Percentiles rank a stretch among this genome's conserved stretches.
phyloP scores from a whole-genome alignment of 2,329 filamentous ascomycete species.

The Ceratocystis variospora region DNA sequence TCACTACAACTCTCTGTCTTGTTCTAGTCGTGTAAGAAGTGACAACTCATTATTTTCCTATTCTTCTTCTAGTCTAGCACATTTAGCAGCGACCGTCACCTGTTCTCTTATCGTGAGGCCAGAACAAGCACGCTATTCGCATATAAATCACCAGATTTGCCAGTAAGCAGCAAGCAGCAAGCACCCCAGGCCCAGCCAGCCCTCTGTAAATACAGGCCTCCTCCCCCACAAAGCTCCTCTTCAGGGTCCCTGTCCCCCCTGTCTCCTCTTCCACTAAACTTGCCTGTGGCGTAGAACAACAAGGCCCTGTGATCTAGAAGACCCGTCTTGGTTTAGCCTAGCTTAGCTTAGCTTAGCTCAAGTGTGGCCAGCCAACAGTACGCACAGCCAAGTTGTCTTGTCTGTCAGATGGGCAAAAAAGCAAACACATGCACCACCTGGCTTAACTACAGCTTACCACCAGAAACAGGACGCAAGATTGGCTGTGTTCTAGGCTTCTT shows the following conservation, averaged over 20 bases:
- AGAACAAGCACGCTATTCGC: background rate
- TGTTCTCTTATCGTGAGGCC: background rate
- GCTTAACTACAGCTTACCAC: too few species aligned
- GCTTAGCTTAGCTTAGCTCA: too few species aligned
- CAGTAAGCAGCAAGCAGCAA: background rate
- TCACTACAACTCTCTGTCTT: background rate
- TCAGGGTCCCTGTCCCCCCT: background rate
- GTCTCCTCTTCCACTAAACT: too few species aligned
- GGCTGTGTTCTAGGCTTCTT: too few species aligned
- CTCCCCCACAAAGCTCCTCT: background rate
- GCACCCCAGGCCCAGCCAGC: background rate
- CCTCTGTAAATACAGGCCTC: background rate
- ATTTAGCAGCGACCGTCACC: background rate
- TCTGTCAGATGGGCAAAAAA: too few species aligned
- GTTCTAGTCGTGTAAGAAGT: background rate
- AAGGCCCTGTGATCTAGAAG: slow-evolving; percentile 2
- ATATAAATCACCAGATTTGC: background rate
- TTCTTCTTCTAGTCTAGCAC: background rate
- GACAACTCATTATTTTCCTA: background rate
- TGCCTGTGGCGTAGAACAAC: background rate
- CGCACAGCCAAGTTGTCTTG: too few species aligned
- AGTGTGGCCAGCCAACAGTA: too few species aligned
- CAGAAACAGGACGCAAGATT: too few species aligned
- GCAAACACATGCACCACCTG: too few species aligned
- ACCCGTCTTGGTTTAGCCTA: too few species aligned